Base-by-base conservation (phyloP, 148 eudicot species). In the Amaranthus hypochondriacus region DNA sequence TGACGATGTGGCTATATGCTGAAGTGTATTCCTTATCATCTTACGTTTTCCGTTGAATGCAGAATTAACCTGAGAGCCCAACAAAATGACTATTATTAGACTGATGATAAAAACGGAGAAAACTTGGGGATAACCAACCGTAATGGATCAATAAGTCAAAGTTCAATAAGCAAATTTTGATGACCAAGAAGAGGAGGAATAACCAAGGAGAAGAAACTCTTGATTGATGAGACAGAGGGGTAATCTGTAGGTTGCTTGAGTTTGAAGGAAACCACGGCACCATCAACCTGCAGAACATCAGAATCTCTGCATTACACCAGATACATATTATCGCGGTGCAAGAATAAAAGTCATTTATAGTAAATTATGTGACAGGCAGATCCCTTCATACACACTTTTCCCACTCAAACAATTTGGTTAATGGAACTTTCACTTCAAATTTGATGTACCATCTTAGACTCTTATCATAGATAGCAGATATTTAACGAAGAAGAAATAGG, bases 31-130 rank as follows among this genome's bases (percentile, higher is more conserved):
- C 69, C 96, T 84, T 84, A 95, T 62, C 97, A 88, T 95, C 78
- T 95, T 95, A 56, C 98, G 86, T 78, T 92, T 95, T 44, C 92
- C 89, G 44, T 86, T 93, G 81, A 93, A 93, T 71, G 98, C 98
- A 63, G 90, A 88, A 68, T 94, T 89, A 14, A 89, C 93, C 98
- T 94, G 70, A 76, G 69, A 28, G 3, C 12, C 53, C 69, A 66
- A 13, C 28, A 60, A 68, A 7, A 4, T 12, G 55, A 50, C 56
- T 39, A 56, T 61, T 52, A 55, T n/a, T 54, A 28, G 54, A 68
- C 42, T 47, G 50, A 62, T 59, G 5, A n/a, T 49, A 28, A n/a
- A 42, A 12, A 28, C 44, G n/a, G n/a, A n/a, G 43, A 2, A 46
- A 51, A 14, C 71, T 66, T 28, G 28, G 46, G 46, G 64, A 5